These are phyloP conservation scores for Bolboschoenoplectus hybrid DNA, from an alignment of 202 grass and related monocot genomes.

Conservation along the genomic window DNA sequence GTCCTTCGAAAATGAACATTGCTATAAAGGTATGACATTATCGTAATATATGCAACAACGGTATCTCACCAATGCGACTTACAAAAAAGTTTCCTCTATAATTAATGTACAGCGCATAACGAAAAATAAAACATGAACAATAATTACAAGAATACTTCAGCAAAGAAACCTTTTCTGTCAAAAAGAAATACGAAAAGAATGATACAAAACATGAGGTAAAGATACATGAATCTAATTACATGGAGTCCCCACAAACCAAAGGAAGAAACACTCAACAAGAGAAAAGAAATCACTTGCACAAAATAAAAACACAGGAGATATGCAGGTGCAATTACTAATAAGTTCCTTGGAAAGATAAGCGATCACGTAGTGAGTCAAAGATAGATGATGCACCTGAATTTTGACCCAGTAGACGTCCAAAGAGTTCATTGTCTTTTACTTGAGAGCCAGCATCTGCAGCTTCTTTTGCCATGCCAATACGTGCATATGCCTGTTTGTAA, in stretches of 20 bases:
- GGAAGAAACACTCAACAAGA: not conserved
- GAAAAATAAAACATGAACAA: not conserved
- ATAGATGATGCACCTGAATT: conserved; percentile 71
- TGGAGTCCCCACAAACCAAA: not conserved
- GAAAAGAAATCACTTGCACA: not conserved
- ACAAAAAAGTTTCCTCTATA: not conserved
- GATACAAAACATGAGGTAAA: not conserved
- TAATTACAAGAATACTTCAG: not conserved
- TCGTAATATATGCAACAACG: not conserved
- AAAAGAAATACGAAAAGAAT: not conserved
- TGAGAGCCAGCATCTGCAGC: conserved; percentile 79
- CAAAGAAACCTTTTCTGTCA: not conserved
- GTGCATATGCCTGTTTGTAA: conserved; percentile 67
- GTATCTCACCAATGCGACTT: not conserved
- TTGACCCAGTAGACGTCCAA: conserved; percentile 76
- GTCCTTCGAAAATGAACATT: no score
- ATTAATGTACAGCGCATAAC: not conserved
- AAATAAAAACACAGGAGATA: not conserved
- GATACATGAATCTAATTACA: conserved; percentile 11
- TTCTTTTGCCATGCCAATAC: conserved; percentile 87
- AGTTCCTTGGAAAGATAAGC: conserved; percentile 77
- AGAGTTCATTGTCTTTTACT: conserved; percentile 84
- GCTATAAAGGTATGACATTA: not conserved
- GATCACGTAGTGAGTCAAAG: conserved; percentile 83
- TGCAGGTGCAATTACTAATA: conserved; percentile 43